Evolutionary conservation across 805 yeast genomes (phyloP), one percentile per base, ranked within the genome.

Genomic region (Spathaspora passalidarum): DNA sequence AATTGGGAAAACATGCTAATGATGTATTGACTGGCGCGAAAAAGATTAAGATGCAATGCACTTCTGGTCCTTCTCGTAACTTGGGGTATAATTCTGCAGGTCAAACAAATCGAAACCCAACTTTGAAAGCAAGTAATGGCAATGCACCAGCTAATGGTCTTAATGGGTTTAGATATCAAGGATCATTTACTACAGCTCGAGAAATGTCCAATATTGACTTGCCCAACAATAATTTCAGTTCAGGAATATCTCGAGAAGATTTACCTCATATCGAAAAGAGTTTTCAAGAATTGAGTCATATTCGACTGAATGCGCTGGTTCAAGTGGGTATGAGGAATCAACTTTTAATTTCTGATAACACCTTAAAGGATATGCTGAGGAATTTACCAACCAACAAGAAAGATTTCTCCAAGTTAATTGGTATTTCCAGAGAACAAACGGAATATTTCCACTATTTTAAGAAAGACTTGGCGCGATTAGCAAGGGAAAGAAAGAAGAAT

Each of bases 1-100:
- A 73, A 50, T 53, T 74, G 1, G 96, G 96, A 0, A 69, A 72
- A 1, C 66, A 74, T n/a, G 81, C 90, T 0, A 56, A 63, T 13
- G 57, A 56, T 1, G 70, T 89, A 1, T 55, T 84, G 42, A 54
- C 56, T 8, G 78, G 78, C 2, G 58, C 54, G 2, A 69, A 71
- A 47, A 68, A 60, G 40, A 72, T 87, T n/a, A 60, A 64, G 6
- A 78, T 86, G 69, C 66, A 73, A 14, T 82, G 84, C 59, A 68
- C 73, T 32, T 20, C 25, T 32, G 55, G 39, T 7, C 25, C 41
- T 9, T 38, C 32, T 14, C n/a, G 32, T 21, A 14, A 8, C 8
- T 8, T 14, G 2, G 17, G 17, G 8, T 5, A 10, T 7, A 23
- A 13, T 13, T 5, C 18, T 21, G 11, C 34, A n/a, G 32, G n/a